These are phyloP conservation scores for Candida tetrigidarum DNA, from an alignment of 1,139 yeast genomes.

Conservation along the genomic window DNA sequence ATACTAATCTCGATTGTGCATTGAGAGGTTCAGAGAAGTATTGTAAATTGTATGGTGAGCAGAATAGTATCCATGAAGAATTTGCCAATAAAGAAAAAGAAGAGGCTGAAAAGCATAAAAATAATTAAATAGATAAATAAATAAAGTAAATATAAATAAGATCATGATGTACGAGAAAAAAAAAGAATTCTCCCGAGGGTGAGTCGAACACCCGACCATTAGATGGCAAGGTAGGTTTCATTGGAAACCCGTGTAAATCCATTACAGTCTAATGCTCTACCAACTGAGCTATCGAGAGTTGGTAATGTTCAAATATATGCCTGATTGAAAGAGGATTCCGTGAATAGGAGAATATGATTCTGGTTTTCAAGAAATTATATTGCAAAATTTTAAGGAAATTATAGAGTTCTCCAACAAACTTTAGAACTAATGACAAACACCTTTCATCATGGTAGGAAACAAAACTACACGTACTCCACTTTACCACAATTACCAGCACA, in stretches of 20 bases:
- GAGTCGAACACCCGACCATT: slow-evolving; percentile 84
- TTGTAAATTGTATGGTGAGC: slow-evolving; percentile 28
- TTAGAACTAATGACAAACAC: too few species aligned
- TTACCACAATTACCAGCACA: too few species aligned
- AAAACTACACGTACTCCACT: too few species aligned
- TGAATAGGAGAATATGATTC: too few species aligned
- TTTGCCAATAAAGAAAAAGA: not conserved
- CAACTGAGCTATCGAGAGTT: slow-evolving; percentile 9
- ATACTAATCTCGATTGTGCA: slow-evolving; percentile 39
- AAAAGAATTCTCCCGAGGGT: slow-evolving; percentile 71
- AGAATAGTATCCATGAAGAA: not conserved
- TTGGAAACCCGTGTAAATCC: slow-evolving; percentile 3
- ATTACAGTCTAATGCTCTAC: slow-evolving; percentile 10
- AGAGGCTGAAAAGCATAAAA: slow-evolving; percentile 1
- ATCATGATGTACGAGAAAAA: too few species aligned
- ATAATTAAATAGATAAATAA: not conserved
- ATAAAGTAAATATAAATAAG: slow-evolving; percentile 2
- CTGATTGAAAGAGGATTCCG: too few species aligned
- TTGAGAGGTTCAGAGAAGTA: slow-evolving; percentile 27
- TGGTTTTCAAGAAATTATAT: too few species aligned
- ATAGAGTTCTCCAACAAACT: too few species aligned
- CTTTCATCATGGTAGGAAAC: too few species aligned
- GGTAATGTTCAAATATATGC: too few species aligned
- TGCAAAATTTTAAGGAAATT: too few species aligned
- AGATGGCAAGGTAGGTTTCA: slow-evolving; percentile 6